Conservation (phyloP, 495 filamentous ascomycete genomes). For the Penicillium desertorum region DNA sequence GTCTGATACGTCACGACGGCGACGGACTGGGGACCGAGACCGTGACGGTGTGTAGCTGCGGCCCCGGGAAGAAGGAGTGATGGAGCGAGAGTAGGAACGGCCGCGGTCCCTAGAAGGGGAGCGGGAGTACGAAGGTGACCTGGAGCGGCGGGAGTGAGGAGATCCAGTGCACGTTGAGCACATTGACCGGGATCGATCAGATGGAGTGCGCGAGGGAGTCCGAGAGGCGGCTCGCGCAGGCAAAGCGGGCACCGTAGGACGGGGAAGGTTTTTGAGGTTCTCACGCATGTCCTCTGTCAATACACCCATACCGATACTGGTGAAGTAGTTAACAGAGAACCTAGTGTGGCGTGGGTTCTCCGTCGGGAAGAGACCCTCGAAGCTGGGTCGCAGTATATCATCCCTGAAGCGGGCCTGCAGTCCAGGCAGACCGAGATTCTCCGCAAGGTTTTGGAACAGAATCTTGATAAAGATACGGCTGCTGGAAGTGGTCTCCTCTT, state of each 20-base stretch:
- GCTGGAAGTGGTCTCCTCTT: conserved; percentile 93
- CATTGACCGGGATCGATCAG: conserved; percentile 48
- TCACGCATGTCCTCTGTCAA: conserved; percentile 96
- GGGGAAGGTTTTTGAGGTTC: conserved; percentile 79
- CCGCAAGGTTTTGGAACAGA: conserved; percentile 86
- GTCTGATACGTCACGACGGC: conserved; percentile 34
- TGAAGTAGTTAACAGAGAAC: conserved; percentile 99
- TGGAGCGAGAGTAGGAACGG: conserved; percentile 42
- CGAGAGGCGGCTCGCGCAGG: conserved; percentile 35
- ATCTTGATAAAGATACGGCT: conserved; percentile 99
- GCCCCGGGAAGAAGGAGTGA: conserved; percentile 39
- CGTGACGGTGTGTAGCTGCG: conserved; percentile 39
- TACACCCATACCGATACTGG: conserved; percentile 90
- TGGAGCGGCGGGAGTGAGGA: conserved; percentile 34
- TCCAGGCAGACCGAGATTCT: conserved; percentile 80
- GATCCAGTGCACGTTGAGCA: conserved; percentile 43
- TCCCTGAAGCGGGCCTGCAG: conserved; percentile 75
- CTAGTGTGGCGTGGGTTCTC: conserved; percentile 87
- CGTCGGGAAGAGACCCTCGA: conserved; percentile 82
- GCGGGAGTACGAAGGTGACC: conserved; percentile 42
- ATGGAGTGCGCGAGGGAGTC: conserved; percentile 38
- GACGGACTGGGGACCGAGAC: conserved; percentile 39
- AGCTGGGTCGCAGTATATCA: conserved; percentile 71
- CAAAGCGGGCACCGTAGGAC: conserved; percentile 68
- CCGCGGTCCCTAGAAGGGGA: conserved; percentile 38